These are phyloP conservation scores for Agaricus subrufescens DNA, from an alignment of 768 basidiomycete species.

Conservation along the genomic window DNA sequence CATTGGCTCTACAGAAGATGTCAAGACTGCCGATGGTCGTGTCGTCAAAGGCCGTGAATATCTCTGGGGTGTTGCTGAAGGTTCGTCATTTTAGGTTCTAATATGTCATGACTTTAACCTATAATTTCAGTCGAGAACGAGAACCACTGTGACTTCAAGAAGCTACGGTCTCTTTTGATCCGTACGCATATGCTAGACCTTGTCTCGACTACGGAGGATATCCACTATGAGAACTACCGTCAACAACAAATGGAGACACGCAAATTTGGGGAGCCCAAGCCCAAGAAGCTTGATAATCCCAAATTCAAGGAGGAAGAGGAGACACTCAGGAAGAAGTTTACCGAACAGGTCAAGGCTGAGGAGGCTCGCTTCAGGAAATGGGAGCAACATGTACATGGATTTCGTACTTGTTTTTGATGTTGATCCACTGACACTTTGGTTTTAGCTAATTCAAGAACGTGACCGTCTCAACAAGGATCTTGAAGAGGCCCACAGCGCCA, in stretches of 20 bases:
- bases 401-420: not conserved
- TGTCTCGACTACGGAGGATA: slow-evolving; percentile 92
- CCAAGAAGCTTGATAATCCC: slow-evolving; percentile 98
- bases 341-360: slow-evolving; percentile 99
- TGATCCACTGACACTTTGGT: slow-evolving; percentile 13
- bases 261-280: slow-evolving; percentile 97
- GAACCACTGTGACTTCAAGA: slow-evolving; percentile 98
- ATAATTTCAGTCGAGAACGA: slow-evolving; percentile 84
- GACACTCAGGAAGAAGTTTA: slow-evolving; percentile 92
- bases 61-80: slow-evolving; percentile 99
- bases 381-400: slow-evolving; percentile 87
- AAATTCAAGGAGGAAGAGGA: slow-evolving; percentile 99
- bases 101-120: not conserved
- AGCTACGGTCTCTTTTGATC: slow-evolving; percentile 90
- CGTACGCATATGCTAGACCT: slow-evolving; percentile 98
- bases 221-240: slow-evolving; percentile 97
- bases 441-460: slow-evolving; percentile 93
- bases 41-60: slow-evolving; percentile 97
- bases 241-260: slow-evolving; percentile 99
- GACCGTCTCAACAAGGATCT: slow-evolving; percentile 99
- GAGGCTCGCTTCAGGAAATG: slow-evolving; percentile 97
- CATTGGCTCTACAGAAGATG: slow-evolving; percentile 95
- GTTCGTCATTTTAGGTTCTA: slow-evolving; percentile 32
- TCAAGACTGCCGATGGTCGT: slow-evolving; percentile 85
- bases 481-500: slow-evolving; percentile 85